phyloP scores from a whole-genome alignment of 805 yeast species.

The Candida sithepensis region DNA sequence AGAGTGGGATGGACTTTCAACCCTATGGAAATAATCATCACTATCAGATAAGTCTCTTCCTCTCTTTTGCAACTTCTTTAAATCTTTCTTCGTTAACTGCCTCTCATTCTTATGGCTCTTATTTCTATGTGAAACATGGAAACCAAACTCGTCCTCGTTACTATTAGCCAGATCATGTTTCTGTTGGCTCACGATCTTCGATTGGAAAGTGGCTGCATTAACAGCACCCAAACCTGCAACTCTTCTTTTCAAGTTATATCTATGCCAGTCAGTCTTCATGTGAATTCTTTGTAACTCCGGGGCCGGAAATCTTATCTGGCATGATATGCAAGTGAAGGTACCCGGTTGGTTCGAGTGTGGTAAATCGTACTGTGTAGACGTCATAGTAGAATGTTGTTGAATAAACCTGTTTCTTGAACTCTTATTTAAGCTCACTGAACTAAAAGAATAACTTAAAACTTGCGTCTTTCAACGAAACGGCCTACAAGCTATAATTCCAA shows the following conservation, averaged over 20 bases:
- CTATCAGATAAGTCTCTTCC: constrained; percentile 24
- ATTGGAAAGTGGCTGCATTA: constrained; percentile 24
- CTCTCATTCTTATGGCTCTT: constrained; percentile 20
- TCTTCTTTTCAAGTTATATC: constrained; percentile 90
- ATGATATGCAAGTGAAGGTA: constrained; percentile 76
- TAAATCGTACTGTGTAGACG: constrained; percentile 1
- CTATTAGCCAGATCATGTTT: constrained; percentile 16
- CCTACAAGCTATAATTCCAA: too few relatives aligned
- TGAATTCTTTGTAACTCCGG: constrained; percentile 86
- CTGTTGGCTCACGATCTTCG: constrained; percentile 28
- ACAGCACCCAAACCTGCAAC: constrained; percentile 82
- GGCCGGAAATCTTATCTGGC: constrained; percentile 73
- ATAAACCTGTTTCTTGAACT: too few relatives aligned
- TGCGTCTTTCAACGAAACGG: too few relatives aligned
- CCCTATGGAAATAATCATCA: constrained; percentile 26
- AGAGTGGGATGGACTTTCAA: constrained; percentile 50
- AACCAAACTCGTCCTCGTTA: constrained; percentile 55
- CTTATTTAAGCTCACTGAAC: too few relatives aligned
- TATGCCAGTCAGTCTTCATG: constrained; percentile 98
- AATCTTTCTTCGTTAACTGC: constrained; percentile 39
- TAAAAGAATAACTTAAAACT: too few relatives aligned
- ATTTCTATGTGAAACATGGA: constrained; percentile 31
- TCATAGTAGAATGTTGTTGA: too few relatives aligned
- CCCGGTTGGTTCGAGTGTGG: constrained; percentile 22
- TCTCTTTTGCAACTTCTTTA: constrained; percentile 29